Percentiles rank a stretch among this genome's conserved stretches.
phyloP scores from a whole-genome alignment of 2,329 filamentous ascomycete genomes.

The Microsporum ferrugineum region DNA sequence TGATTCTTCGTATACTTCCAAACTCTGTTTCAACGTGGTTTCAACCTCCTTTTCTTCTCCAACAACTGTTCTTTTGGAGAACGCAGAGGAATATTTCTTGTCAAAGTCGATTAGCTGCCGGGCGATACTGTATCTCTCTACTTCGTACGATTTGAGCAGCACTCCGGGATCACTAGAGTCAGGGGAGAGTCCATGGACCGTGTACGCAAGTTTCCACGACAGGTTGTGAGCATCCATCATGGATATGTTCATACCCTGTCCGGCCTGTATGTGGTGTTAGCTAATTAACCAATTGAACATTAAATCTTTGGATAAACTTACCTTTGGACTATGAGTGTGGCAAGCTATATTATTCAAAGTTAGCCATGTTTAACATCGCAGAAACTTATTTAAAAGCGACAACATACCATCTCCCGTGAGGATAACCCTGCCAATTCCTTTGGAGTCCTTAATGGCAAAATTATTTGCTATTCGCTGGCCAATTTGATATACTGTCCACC shows the following conservation, averaged over 20 bases:
- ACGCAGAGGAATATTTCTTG: conserved; percentile 30
- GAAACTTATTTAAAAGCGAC: not conserved
- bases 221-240: conserved; percentile 47
- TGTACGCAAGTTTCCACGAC: conserved; percentile 31
- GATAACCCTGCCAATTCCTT: conserved; percentile 60
- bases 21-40: conserved; percentile 26
- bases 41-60: conserved; percentile 17
- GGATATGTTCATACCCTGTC: conserved; percentile 60
- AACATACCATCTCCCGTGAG: conserved; percentile 52
- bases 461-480: conserved; percentile 51
- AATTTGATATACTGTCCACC: conserved; percentile 59
- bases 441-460: conserved; percentile 53
- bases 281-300: not conserved
- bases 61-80: conserved; percentile 28
- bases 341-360: conserved; percentile 40
- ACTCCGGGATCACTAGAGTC: conserved; percentile 1
- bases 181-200: conserved; percentile 28
- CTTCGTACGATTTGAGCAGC: conserved; percentile 29
- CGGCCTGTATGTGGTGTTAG: conserved; percentile 37
- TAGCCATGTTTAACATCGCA: not conserved
- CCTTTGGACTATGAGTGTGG: conserved; percentile 65
- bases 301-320: conserved; percentile 7
- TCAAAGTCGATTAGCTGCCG: conserved; percentile 32
- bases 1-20: conserved; percentile 27
- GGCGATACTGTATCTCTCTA: conserved; percentile 28